Conservation (phyloP, 2,329 filamentous ascomycete genomes). For the Didymella pomorum region DNA sequence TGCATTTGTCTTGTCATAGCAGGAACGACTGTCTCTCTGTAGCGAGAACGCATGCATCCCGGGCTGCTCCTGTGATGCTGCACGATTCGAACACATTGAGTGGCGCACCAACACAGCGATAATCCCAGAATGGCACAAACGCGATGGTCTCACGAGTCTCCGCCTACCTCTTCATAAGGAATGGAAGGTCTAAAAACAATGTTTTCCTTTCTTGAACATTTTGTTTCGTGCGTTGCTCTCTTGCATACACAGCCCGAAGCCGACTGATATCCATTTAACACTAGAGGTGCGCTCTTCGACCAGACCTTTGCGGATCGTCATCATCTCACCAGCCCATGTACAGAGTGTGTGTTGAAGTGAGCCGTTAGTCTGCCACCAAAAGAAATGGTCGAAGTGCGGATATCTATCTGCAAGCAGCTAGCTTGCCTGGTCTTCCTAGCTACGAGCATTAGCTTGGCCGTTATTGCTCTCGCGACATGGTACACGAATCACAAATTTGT, state of each 20-base stretch:
- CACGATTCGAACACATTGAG: neutral
- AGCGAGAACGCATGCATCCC: neutral
- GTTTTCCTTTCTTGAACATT: too few species aligned
- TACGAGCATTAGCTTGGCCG: neutral
- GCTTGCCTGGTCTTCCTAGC: neutral
- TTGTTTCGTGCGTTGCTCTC: too few species aligned
- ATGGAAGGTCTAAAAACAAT: too few species aligned
- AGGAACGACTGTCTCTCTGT: neutral
- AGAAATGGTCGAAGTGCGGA: neutral
- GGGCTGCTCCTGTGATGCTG: neutral
- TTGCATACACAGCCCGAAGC: too few species aligned
- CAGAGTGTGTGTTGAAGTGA: neutral
- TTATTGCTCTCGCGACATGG: conserved; percentile 2
- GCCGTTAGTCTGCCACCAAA: neutral
- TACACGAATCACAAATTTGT: conserved; percentile 3
- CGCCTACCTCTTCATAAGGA: neutral
- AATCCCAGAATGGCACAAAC: neutral
- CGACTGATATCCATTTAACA: too few species aligned
- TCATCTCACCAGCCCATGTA: neutral
- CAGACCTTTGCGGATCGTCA: neutral
- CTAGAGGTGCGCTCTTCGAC: neutral
- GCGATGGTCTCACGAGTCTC: neutral
- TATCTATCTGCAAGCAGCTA: neutral
- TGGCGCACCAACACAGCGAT: neutral
- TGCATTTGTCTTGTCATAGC: neutral